phyloP scores from a whole-genome alignment of 805 yeast species.

The Soucietia sequanensis region DNA sequence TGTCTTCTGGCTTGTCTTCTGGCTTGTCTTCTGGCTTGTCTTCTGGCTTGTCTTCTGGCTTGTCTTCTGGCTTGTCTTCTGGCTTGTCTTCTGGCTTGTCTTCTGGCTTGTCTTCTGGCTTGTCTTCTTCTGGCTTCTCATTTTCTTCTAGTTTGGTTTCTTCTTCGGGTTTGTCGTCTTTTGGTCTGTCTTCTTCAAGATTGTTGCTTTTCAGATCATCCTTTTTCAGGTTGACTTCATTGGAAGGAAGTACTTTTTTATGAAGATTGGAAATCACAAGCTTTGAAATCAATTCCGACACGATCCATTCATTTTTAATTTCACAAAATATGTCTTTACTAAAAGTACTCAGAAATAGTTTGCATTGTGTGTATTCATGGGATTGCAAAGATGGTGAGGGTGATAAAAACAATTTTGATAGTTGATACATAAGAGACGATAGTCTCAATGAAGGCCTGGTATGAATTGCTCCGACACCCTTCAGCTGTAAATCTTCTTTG shows the following conservation, averaged over 20 bases:
- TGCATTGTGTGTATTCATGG: constrained; percentile 11
- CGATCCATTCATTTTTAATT: constrained; percentile 36
- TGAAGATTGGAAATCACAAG: too few relatives aligned
- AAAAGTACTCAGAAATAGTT: constrained; percentile 19
- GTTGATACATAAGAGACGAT: constrained; percentile 15
- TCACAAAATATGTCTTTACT: constrained; percentile 15
- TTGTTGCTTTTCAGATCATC: constrained; percentile 6
- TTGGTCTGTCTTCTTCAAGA: constrained; percentile 7
- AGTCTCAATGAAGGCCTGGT: constrained; percentile 19
- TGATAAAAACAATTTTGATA: constrained; percentile 12
- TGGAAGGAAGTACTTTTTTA: too few relatives aligned
- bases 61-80: too few relatives aligned
- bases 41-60: too few relatives aligned
- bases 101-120: too few relatives aligned
- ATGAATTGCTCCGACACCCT: constrained; percentile 5
- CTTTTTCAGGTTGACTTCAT: too few relatives aligned
- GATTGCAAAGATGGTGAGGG: constrained; percentile 4
- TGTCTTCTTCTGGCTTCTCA: too few relatives aligned
- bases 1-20: too few relatives aligned
- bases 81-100: too few relatives aligned
- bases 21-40: too few relatives aligned
- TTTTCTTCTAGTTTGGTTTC: constrained; percentile 1
- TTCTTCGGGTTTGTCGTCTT: neutral
- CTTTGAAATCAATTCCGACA: too few relatives aligned
- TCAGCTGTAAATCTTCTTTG: constrained; percentile 2